Conservation (phyloP, 768 basidiomycete genomes). For the button mushroom (Agaricus bisporus) region DNA sequence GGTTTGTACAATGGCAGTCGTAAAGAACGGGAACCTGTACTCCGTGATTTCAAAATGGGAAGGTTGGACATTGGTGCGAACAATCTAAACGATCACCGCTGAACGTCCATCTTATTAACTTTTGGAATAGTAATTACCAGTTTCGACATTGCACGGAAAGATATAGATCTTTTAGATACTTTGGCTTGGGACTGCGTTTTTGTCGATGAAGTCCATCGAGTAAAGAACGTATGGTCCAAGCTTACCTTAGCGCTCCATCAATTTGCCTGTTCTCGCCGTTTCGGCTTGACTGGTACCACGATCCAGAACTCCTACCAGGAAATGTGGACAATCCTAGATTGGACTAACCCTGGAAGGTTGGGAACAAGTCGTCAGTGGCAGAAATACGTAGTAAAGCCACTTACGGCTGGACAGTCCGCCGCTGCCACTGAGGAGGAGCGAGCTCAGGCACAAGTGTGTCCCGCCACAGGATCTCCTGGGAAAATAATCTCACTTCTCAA, state of each 20-base stretch:
- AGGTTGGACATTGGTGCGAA: constrained; percentile 76
- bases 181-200: constrained; percentile 69
- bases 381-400: constrained; percentile 58
- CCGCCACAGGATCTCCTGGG: neutral
- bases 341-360: constrained; percentile 78
- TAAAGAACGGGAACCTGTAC: constrained; percentile 47
- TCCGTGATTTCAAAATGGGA: constrained; percentile 74
- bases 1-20: constrained; percentile 57
- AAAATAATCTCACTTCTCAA: neutral
- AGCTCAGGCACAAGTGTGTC: constrained; percentile 43
- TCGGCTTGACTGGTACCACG: constrained; percentile 81
- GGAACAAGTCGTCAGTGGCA: constrained; percentile 78
- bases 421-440: constrained; percentile 59
- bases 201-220: constrained; percentile 86
- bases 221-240: constrained; percentile 74
- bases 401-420: constrained; percentile 62
- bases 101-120: constrained; percentile 3
- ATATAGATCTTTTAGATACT: constrained; percentile 63
- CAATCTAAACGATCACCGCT: neutral
- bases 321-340: constrained; percentile 88
- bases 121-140: constrained; percentile 64
- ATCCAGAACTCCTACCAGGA: constrained; percentile 87
- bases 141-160: constrained; percentile 66
- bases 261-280: constrained; percentile 62
- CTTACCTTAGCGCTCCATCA: constrained; percentile 65